Base-by-base conservation (phyloP, 768 basidiomycete species). In the Russula sp. region DNA sequence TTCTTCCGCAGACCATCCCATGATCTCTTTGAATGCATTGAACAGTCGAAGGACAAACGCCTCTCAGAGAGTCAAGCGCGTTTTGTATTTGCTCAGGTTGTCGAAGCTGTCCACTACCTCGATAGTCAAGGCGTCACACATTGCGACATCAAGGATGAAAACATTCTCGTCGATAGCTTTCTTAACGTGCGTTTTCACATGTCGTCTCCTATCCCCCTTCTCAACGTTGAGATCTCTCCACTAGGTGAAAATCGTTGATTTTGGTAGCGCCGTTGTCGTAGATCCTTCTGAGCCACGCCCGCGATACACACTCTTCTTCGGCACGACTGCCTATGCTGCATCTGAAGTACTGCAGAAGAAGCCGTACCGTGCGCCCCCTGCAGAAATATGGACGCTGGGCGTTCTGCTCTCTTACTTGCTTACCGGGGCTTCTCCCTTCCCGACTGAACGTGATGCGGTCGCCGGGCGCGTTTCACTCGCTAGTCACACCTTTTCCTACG, bases 81-180 rank as follows among this genome's bases (percentile, higher is more conserved):
- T 56, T 86, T 86, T 73, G 85, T 97, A 66, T 93, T 96, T 71
- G 78, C 80, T 38, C 95, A 98, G 74, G 83, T 97, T 47, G 90
- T 92, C 54, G 88, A 93, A 59, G 89, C 86, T 41, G 88, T 94
- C 7, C 74, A 81, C 63, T 92, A 94, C 70, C 80, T 98, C 39
- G 81, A 96, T 68, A 76, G 78, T 49, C 86, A 83, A 62, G 92
- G 94, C 32, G 90, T 98, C 67, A 85, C 88, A 0, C 96, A 99
- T 72, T 87, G 96, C 43, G 96, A 99, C 72, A 86, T 99, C 69
- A 99, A 99, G 72, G 96, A 98, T 58, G 96, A 99, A 73, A 99
- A 99, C 70, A 73, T 94, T 51, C 83, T 93, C 55, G 84, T 93
- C 39, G 89, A 90, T 73, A 77, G 75, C 72, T 75, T 88, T 64